These are phyloP conservation scores for Naumovozyma baii DNA, from an alignment of 805 yeast species.

Conservation along the genomic window DNA sequence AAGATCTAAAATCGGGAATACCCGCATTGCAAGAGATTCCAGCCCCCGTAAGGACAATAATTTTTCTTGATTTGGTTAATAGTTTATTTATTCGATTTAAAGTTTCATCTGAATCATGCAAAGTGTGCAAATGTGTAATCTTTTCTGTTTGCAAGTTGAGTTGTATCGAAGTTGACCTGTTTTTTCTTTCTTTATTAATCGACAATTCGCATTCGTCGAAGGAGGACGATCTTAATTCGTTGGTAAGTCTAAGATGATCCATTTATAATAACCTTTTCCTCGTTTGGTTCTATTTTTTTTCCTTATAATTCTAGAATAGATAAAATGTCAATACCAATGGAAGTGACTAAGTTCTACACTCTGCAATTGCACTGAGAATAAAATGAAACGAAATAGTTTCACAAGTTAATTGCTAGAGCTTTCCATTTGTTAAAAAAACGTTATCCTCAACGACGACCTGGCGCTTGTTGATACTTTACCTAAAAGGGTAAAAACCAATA, in stretches of 20 bases:
- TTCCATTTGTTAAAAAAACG: background rate
- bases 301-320: too few species aligned
- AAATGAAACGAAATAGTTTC: too few species aligned
- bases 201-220: conserved; percentile 9
- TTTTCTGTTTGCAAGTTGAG: conserved; percentile 12
- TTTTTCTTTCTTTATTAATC: conserved; percentile 5
- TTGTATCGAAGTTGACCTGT: background rate
- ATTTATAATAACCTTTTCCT: too few species aligned
- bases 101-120: conserved; percentile 9
- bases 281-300: too few species aligned
- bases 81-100: conserved; percentile 21
- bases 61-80: conserved; percentile 32
- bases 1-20: conserved; percentile 87
- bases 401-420: too few species aligned
- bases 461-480: background rate
- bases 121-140: conserved; percentile 9
- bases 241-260: conserved; percentile 1
- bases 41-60: conserved; percentile 82
- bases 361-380: too few species aligned
- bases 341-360: too few species aligned
- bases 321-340: too few species aligned
- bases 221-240: conserved; percentile 7
- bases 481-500: background rate
- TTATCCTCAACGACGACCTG: background rate
- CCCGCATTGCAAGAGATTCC: conserved; percentile 97